Conservation (phyloP, 2,329 filamentous ascomycete species). For the Bisporella sp. region DNA sequence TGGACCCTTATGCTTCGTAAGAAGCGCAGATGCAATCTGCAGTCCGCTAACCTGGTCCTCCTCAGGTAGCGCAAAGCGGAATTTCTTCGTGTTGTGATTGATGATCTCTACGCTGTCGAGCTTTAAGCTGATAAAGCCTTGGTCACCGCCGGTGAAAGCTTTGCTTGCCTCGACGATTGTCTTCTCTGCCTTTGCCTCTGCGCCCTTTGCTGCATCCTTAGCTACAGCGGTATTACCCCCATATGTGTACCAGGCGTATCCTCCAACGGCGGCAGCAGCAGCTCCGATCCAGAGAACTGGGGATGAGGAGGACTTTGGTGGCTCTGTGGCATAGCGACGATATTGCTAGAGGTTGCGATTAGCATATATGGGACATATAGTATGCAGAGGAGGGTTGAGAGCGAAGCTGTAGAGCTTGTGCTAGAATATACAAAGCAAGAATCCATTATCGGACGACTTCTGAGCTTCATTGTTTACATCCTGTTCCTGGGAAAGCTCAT, state of each 20-base stretch:
- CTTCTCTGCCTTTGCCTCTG: slow-evolving; percentile 44
- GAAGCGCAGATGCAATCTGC: slow-evolving; percentile 72
- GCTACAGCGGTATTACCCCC: slow-evolving; percentile 45
- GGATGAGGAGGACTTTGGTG: slow-evolving; percentile 41
- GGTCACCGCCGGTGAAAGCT: slow-evolving; percentile 73
- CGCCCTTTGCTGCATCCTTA: slow-evolving; percentile 47
- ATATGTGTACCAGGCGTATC: slow-evolving; percentile 52
- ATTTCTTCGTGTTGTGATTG: slow-evolving; percentile 92
- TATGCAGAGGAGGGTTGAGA: not conserved
- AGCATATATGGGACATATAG: slow-evolving; percentile 4
- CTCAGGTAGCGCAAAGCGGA: slow-evolving; percentile 83
- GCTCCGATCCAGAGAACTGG: slow-evolving; percentile 53
- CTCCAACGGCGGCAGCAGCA: slow-evolving; percentile 50
- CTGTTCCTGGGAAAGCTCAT: no score
- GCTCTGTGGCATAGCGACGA: slow-evolving; percentile 67
- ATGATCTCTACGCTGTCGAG: slow-evolving; percentile 70
- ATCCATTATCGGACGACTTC: not conserved
- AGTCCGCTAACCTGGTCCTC: slow-evolving; percentile 79
- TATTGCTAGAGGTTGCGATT: slow-evolving; percentile 41
- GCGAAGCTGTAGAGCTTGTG: not conserved
- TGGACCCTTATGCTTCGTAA: slow-evolving; percentile 88
- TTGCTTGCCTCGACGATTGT: slow-evolving; percentile 30
- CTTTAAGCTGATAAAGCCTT: slow-evolving; percentile 80
- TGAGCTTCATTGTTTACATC: no score
- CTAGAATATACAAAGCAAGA: not conserved